Evolutionary conservation across 352 stramenopile genomes (phyloP).

Genomic region (Phytophthora capsici): DNA sequence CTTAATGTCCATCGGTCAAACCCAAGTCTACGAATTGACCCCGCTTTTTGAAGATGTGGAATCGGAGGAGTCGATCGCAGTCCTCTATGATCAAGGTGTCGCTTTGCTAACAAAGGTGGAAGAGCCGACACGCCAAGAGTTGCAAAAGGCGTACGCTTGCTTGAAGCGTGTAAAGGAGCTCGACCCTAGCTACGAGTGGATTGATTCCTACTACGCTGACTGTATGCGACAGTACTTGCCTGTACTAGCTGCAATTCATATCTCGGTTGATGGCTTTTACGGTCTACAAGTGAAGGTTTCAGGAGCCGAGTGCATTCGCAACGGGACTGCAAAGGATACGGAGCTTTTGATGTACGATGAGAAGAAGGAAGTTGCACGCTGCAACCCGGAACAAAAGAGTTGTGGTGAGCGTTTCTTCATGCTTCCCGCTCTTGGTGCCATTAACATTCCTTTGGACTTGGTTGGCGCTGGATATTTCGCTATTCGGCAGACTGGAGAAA

Average conservation of each 20-base stretch:
- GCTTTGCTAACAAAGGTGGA: constrained; percentile 71
- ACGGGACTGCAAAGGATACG: constrained; percentile 79
- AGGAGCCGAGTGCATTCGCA: constrained; percentile 75
- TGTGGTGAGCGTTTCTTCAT: constrained; percentile 61
- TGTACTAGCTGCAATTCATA: constrained; percentile 70
- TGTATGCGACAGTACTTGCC: constrained; percentile 76
- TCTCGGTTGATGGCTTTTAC: constrained; percentile 74
- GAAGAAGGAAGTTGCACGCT: constrained; percentile 46
- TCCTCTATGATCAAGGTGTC: constrained; percentile 74
- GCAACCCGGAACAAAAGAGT: constrained; percentile 66
- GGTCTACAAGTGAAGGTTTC: constrained; percentile 83
- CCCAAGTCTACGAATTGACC: constrained; percentile 81
- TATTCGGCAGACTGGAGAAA: constrained; percentile 87
- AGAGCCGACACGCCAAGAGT: constrained; percentile 54
- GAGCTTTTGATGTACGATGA: constrained; percentile 76
- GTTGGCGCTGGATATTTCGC: constrained; percentile 74
- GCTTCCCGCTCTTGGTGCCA: constrained; percentile 51
- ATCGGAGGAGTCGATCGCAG: constrained; percentile 65
- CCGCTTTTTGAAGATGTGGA: constrained; percentile 80
- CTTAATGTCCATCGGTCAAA: constrained; percentile 71
- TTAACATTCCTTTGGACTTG: constrained; percentile 81
- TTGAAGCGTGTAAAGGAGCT: constrained; percentile 72
- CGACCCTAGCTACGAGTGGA: constrained; percentile 85
- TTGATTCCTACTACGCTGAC: constrained; percentile 81
- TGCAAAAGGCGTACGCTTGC: constrained; percentile 81